phyloP scores from a whole-genome alignment of 208 protist species.

The Trypanosoma caninum region DNA sequence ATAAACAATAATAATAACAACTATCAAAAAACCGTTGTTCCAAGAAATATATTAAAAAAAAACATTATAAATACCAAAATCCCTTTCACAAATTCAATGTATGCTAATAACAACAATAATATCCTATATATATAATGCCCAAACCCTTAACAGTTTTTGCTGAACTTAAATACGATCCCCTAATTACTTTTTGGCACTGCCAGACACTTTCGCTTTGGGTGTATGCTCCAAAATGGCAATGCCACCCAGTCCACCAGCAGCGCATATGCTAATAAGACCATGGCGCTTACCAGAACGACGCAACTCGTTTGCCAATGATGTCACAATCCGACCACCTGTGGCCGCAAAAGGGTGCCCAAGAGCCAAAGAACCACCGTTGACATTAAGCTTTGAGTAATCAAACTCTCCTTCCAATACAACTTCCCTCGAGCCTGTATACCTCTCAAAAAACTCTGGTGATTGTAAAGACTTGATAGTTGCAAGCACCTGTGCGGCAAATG shows the following conservation, averaged over 20 bases:
- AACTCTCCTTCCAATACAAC: slow-evolving; percentile 41
- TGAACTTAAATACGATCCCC: no score
- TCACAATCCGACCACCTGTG: slow-evolving; percentile 81
- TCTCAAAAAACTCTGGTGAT: slow-evolving; percentile 72
- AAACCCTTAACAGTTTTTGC: no score
- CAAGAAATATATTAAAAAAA: no score
- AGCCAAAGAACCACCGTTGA: slow-evolving; percentile 76
- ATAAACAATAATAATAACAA: no score
- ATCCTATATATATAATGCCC: no score
- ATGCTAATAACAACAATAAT: no score
- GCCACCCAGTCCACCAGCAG: slow-evolving; percentile 78
- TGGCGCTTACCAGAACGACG: slow-evolving; percentile 70
- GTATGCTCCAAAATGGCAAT: slow-evolving; percentile 73
- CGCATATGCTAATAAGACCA: slow-evolving; percentile 85
- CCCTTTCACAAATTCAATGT: no score
- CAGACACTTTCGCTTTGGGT: slow-evolving; percentile 18
- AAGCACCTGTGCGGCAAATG: slow-evolving; percentile 87
- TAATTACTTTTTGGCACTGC: no score
- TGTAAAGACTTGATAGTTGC: slow-evolving; percentile 66
- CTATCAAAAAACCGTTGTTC: no score
- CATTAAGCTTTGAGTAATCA: slow-evolving; percentile 75
- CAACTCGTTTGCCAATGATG: slow-evolving; percentile 71
- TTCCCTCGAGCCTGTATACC: slow-evolving; percentile 30
- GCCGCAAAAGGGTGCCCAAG: slow-evolving; percentile 88
- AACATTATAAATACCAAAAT: no score